These are phyloP conservation scores for Talaromyces sp. DNA, from an alignment of 2,329 filamentous ascomycete species.

Conservation along the genomic window DNA sequence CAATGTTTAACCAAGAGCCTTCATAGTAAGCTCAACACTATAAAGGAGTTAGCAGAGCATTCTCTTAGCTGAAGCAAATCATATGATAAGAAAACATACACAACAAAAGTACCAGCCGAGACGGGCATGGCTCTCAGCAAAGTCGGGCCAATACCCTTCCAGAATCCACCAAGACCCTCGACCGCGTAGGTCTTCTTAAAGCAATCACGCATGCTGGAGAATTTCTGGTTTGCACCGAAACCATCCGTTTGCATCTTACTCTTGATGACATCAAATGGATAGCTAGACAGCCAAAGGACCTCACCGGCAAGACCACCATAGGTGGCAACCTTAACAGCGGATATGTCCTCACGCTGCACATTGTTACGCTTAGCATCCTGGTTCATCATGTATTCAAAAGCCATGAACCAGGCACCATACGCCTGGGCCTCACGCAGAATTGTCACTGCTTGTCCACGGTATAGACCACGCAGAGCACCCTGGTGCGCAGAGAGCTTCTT, in stretches of 20 bases:
- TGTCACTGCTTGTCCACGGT: conserved; percentile 85
- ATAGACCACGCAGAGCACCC: conserved; percentile 73
- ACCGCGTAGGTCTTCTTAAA: conserved; percentile 78
- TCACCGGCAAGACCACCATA: conserved; percentile 95
- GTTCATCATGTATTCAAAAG: conserved; percentile 97
- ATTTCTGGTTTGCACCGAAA: conserved; percentile 72
- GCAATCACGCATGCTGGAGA: conserved; percentile 82
- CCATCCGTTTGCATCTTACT: conserved; percentile 99
- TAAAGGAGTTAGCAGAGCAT: conserved; percentile 11
- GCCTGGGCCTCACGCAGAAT: conserved; percentile 87
- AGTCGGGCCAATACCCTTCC: conserved; percentile 91
- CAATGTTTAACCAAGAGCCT: conserved; percentile 43
- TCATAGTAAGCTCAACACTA: conserved; percentile 53
- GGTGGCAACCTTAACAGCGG: conserved; percentile 80
- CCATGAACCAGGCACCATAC: conserved; percentile 92
- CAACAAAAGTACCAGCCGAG: conserved; percentile 94
- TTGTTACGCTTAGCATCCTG: conserved; percentile 77
- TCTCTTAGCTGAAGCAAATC: not conserved
- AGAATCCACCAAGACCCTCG: conserved; percentile 84
- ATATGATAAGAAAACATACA: conserved; percentile 48
- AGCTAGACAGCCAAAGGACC: conserved; percentile 88
- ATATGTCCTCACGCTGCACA: conserved; percentile 74
- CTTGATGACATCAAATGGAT: conserved; percentile 97
- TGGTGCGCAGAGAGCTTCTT: conserved; percentile 73
- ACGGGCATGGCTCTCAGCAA: conserved; percentile 95